Base-by-base conservation (phyloP, 306 rosid genomes). In the Sindora glabra region DNA sequence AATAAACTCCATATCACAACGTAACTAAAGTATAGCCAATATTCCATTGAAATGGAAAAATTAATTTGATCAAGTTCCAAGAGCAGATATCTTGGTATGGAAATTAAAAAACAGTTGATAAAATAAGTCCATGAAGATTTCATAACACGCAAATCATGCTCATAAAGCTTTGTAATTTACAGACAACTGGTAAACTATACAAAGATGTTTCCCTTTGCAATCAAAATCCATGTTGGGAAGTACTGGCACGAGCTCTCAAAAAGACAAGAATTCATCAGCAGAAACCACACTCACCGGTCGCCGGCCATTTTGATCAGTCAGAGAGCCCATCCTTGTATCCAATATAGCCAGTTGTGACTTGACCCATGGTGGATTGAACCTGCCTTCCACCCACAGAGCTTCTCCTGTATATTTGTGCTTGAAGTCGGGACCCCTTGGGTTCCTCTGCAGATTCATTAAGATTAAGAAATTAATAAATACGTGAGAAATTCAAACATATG, bases 391-490 rank as follows among this genome's bases (percentile, higher is more conserved):
- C 99, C 96, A 92, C 59, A 89, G 73, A 53, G 96, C 96, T 66
- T 86, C 96, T 62, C 96, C 96, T 6, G 96, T 81, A 59, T 92
- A 96, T 75, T 89, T 92, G 80, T 86, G 95, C 67, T 92, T 92
- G 69, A 92, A 92, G 71, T 89, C 95, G 6, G 95, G 94, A 71
- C 71, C 84, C 63, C 76, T 92, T 8, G 99, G 92, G 76, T 82
- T 92, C 85, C 81, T 89, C 96, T 92, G 95, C 55, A 36, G 71
- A 21, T 53, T 48, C 52, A 22, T 13, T 62, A 72, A 12, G 58
- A 27, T 3, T 3, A 27, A 27, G 6, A 27, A 27, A 27, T 27
- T 27, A 27, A 6, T 27, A 3, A 27, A 3, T 6, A 27, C 3
- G 32, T 3, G 6, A 26, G 6, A 26, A 26, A 26, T 26, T 33